A percentile compares a stretch with the other conserved stretches of the same genome.
phyloP scores from a whole-genome alignment of 805 yeast species.

The Wickerhamiella brachini region DNA sequence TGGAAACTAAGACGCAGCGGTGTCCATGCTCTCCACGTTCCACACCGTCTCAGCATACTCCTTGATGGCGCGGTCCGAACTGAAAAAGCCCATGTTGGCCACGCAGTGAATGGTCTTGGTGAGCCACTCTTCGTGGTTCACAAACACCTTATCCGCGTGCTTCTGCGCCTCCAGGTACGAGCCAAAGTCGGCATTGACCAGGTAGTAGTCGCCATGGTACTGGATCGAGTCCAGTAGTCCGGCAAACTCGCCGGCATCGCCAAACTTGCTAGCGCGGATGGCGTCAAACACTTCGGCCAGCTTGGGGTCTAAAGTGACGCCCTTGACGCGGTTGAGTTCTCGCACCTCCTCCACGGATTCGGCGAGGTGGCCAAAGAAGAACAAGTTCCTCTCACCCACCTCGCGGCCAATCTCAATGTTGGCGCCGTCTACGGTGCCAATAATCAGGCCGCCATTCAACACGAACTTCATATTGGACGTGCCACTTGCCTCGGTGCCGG shows the following conservation, averaged over 20 bases:
- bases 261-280: conserved; percentile 59
- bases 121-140: conserved; percentile 57
- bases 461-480: conserved; percentile 94
- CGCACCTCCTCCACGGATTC: conserved; percentile 82
- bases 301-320: conserved; percentile 43
- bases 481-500: conserved; percentile 95
- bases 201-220: conserved; percentile 69
- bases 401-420: conserved; percentile 90
- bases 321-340: conserved; percentile 53
- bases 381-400: conserved; percentile 84
- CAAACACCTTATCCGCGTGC: conserved; percentile 58
- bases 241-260: conserved; percentile 46
- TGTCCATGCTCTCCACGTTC: conserved; percentile 62
- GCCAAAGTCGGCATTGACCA: conserved; percentile 82
- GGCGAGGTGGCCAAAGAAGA: conserved; percentile 79
- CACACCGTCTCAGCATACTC: conserved; percentile 88
- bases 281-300: conserved; percentile 49
- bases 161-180: conserved; percentile 72
- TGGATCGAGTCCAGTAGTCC: conserved; percentile 56
- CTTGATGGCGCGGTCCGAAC: conserved; percentile 78
- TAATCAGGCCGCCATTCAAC: conserved; percentile 81
- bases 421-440: conserved; percentile 96
- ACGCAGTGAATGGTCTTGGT: conserved; percentile 65
- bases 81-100: conserved; percentile 88
- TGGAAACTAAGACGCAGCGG: background rate